Evolutionary conservation across 805 yeast genomes (phyloP), one percentile per base, ranked within the genome.

Genomic region (Kregervanrija pseudodelftensis): DNA sequence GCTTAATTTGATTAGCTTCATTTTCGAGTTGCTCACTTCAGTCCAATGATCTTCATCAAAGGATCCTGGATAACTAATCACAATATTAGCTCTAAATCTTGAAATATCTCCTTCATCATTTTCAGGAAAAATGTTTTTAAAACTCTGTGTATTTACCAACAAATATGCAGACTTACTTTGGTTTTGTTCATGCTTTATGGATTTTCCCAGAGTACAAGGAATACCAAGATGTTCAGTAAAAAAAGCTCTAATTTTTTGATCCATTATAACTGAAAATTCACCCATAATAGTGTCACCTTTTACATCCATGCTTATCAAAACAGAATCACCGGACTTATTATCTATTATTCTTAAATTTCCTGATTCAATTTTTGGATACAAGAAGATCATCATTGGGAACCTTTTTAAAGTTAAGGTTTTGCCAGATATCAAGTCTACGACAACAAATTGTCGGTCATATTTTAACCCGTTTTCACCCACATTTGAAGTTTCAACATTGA

Each of bases 31-130:
- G 11, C 10, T 30, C 0, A 67, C 37, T 4, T 34, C 30, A 3
- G 41, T 17, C 75, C 74, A 70, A 1, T 40, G 28, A 41, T 72
- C 75, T 42, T 71, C 76, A 10, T 44, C 59, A 54, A 61, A 72
- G 3, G 72, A 63, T 14, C 30, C 36, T 2, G 44, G 36, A 8
- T 57, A 51, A 14, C 41, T 46, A 13, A 71, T 54, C 2, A 66
- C 52, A 7, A 71, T 57, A 43, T 71, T 71, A 0, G 69, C 70
- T n/a, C 76, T 52, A 41, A 71, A 59, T 30, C 63, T 47, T 3
- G 48, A 35, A 10, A 53, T 48, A 14, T 55, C 30, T 4, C 46
- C 36, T 5, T 37, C 13, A 22, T 22, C 28, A 22, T 22, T 22
- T n/a, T 49, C 48, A 5, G 34, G 10, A 4, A 49, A 45, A 9